Conservation (phyloP, 805 yeast species). For the Kluyveromyces siamensis region DNA sequence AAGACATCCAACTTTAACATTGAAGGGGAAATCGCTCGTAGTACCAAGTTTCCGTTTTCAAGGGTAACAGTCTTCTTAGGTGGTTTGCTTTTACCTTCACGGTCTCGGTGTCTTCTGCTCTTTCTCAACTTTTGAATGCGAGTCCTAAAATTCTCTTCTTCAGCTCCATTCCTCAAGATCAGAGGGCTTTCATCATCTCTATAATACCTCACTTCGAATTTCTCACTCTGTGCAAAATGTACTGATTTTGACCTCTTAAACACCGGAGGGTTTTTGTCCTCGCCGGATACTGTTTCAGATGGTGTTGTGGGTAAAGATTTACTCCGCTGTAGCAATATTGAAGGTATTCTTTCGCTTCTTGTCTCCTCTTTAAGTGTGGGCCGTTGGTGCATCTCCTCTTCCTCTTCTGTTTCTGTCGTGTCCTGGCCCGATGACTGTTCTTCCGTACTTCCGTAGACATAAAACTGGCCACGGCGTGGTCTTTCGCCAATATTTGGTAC, state of each 20-base stretch:
- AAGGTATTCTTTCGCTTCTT: not conserved
- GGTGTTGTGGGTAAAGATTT: slow-evolving; percentile 26
- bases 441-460: not conserved
- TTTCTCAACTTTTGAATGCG: slow-evolving; percentile 13
- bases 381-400: not conserved
- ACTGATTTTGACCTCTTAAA: slow-evolving; percentile 66
- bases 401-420: slow-evolving; percentile 1
- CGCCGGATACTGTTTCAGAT: not conserved
- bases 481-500: not conserved
- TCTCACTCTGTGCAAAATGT: slow-evolving; percentile 65
- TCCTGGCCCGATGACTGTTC: not conserved
- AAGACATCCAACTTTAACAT: slow-evolving; percentile 35
- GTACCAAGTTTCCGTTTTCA: slow-evolving; percentile 7
- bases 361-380: not conserved
- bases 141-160: slow-evolving; percentile 2
- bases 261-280: slow-evolving; percentile 1
- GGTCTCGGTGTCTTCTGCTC: not conserved
- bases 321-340: slow-evolving; percentile 10
- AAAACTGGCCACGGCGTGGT: not conserved
- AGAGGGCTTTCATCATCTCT: slow-evolving; percentile 65
- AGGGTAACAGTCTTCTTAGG: slow-evolving; percentile 12
- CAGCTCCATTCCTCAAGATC: slow-evolving; percentile 14
- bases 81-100: not conserved
- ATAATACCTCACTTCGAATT: slow-evolving; percentile 53
- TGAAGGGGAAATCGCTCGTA: slow-evolving; percentile 37